Evolutionary conservation across 2,329 filamentous ascomycete genomes (phyloP), one percentile per base, ranked within the genome.

Genomic region (Fusarium coffeatum): DNA sequence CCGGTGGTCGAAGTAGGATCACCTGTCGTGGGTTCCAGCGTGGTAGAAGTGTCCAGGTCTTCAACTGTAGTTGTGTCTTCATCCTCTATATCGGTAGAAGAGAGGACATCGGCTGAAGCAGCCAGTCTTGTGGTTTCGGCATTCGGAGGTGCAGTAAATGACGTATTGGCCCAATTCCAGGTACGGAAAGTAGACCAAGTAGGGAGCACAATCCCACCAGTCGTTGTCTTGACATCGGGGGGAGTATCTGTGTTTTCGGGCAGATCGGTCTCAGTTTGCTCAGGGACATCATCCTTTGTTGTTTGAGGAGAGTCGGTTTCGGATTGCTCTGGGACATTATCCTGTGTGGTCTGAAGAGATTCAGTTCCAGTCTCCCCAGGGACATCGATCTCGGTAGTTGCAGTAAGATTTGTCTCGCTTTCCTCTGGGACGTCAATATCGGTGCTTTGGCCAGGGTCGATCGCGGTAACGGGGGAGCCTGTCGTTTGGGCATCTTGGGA

Each of bases 301-400:
- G 25, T 30, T 1, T 10, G 13, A 5, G 27, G 3, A 27, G 27
- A 27, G 27, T 27, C 27, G 3, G 27, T n/a, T n/a, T n/a, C n/a
- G n/a, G n/a, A n/a, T n/a, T n/a, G n/a, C n/a, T n/a, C n/a, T n/a
- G n/a, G n/a, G n/a, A n/a, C n/a, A n/a, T n/a, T n/a, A n/a, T n/a
- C n/a, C 2, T 41, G 12, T 4, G 43, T 8, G 25, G 18, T 28
- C 0, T 18, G 12, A 2, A 18, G 5, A 4, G n/a, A 1, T 4
- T n/a, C 8, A 5, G 43, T 20, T 15, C 10, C n/a, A 5, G 5
- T 20, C 2, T 10, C 16, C 8, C 4, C 9, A 2, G 27, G 27
- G 13, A 8, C 8, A 7, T 22, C 4, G 6, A 15, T 22, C 2
- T 42, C 10, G 0, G 46, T 9, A 5, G n/a, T 30, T 1, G 13